Base-by-base conservation (phyloP, 495 filamentous ascomycete genomes). In the Poronia punctata region DNA sequence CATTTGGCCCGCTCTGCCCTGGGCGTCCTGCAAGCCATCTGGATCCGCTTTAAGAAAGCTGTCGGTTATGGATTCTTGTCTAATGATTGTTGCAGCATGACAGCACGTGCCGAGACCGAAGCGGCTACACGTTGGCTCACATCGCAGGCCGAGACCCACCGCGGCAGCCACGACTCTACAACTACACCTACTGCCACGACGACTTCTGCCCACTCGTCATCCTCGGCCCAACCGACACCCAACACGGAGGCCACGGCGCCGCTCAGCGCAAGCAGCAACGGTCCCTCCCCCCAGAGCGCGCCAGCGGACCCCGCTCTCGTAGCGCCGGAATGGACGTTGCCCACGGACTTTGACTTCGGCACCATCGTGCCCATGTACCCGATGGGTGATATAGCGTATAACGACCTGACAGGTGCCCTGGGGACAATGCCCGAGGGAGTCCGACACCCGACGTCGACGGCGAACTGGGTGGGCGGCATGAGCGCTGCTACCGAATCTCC, bases 291-390 rank as follows among this genome's bases (percentile, higher is more conserved):
- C 10, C 35, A 33, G 5, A 50, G 35, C 21, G 46, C 37, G 14
- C 6, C 33, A 22, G 30, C 48, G 21, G 37, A 52, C 22, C 35
- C 45, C 32, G 29, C 45, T 20, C 49, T 59, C 31, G 41, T 50
- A 12, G 37, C 14, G 7, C 38, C 47, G 8, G 56, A 61, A 19
- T 61, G 57, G 53, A 38, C 52, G n/a, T 40, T 65, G n/a, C 64
- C 63, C 0, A 55, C 48, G 9, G 54, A 64, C 38, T 67, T 70
- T 39, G 62, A 70, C 44, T 73, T 74, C 51, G 50, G 65, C 19
- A 52, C 55, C 26, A 59, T 77, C 34, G 56, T 67, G 46, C 70
- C 74, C n/a, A 67, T 75, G 26, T 75, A 70, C 32, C 67, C 74
- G 0, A 73, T 68, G 34, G 62, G 67, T 23, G 74, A 79, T 35